A percentile compares a stretch with the other conserved stretches of the same genome.
Conservation (phyloP, 73 alveolate species). For the Stentor roeselii region DNA sequence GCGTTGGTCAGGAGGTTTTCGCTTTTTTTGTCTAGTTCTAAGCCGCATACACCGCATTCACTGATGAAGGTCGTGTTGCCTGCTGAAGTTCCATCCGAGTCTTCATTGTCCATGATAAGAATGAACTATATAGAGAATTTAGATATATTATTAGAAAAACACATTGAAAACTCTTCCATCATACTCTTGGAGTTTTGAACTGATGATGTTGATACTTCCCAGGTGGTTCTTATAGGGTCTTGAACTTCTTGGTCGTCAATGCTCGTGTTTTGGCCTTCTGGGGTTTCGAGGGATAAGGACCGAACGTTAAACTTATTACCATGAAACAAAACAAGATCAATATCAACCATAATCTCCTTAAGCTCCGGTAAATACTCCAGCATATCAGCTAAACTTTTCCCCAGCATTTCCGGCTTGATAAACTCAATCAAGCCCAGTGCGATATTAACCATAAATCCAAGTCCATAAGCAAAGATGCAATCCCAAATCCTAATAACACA, state of each 20-base stretch:
- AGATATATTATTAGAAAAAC: neutral
- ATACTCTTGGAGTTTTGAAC: neutral
- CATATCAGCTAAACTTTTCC: neutral
- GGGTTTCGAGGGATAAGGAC: neutral
- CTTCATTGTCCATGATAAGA: no score
- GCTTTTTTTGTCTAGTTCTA: no score
- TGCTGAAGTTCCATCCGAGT: no score
- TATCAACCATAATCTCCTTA: neutral
- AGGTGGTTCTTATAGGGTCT: slow-evolving; percentile 4
- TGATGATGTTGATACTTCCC: neutral
- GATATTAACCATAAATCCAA: slow-evolving; percentile 20
- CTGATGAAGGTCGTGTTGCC: no score
- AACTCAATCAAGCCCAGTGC: neutral
- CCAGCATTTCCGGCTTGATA: neutral
- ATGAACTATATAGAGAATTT: neutral
- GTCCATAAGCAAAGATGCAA: slow-evolving; percentile 46
- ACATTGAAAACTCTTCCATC: slow-evolving; percentile 4
- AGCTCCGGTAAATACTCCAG: neutral
- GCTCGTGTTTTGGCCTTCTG: neutral
- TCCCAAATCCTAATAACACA: slow-evolving; percentile 62
- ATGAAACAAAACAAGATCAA: neutral
- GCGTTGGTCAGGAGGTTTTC: no score
- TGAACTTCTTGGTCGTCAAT: neutral
- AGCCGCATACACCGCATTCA: no score
- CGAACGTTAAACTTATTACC: neutral